A percentile compares a stretch with the other conserved stretches of the same genome.
phyloP scores from a whole-genome alignment of 805 yeast genomes.

The Candida broadrunensis region DNA sequence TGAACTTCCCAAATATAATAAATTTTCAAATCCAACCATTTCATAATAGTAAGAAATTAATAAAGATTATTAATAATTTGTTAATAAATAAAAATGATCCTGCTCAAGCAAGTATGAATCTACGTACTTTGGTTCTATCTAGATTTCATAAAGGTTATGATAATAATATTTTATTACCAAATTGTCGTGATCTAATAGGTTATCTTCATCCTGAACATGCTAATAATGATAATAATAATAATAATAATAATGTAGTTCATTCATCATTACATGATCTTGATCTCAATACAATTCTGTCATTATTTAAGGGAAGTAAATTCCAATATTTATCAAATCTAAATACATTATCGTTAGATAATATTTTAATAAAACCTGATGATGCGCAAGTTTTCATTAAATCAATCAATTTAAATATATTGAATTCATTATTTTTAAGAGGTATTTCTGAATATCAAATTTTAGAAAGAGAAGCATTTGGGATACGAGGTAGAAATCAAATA shows the following conservation, averaged over 20 bases:
- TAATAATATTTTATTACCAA: constrained; percentile 11
- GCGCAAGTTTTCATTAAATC: constrained; percentile 13
- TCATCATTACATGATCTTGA: constrained; percentile 9
- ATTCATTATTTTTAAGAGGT: constrained; percentile 26
- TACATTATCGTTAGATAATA: constrained; percentile 19
- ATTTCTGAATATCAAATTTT: constrained; percentile 31
- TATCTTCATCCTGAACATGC: neutral
- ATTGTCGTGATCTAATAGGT: constrained; percentile 13
- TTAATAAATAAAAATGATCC: constrained; percentile 8
- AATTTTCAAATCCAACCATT: constrained; percentile 36
- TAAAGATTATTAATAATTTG: constrained; percentile 15
- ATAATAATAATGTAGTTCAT: neutral
- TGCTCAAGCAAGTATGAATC: constrained; percentile 7
- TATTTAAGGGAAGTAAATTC: constrained; percentile 11
- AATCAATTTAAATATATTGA: constrained; percentile 18
- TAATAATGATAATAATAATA: neutral
- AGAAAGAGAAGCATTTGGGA: constrained; percentile 1
- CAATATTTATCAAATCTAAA: constrained; percentile 12
- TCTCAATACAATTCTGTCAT: constrained; percentile 5
- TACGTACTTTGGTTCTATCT: constrained; percentile 16
- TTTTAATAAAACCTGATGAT: constrained; percentile 21
- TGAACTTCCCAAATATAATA: constrained; percentile 24
- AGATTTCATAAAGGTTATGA: constrained; percentile 14
- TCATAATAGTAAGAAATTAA: constrained; percentile 20
- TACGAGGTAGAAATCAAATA: neutral